Evolutionary conservation across 257 asterid genomes (phyloP), one percentile per base, ranked within the genome.

Genomic region (Cordia subcordata): DNA sequence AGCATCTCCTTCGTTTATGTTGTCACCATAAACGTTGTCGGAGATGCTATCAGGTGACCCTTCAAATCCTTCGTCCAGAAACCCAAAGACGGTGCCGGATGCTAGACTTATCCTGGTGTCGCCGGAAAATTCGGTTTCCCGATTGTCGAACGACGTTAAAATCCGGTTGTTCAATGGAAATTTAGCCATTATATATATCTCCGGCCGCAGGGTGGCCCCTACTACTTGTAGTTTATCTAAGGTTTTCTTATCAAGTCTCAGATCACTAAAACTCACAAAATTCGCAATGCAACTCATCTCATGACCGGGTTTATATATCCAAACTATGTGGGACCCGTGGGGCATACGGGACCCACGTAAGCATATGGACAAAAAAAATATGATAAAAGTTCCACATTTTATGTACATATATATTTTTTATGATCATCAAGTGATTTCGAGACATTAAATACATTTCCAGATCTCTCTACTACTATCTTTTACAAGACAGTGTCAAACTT

Each of bases 71-170:
- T 82, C 81, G 22, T 84, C 76, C 3, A 86, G 72, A 63, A 92
- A 92, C 59, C 85, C 88, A 46, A 92, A 86, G 4, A 90, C 82
- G 5, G 96, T 84, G 52, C 84, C 96, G 38, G 94, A 77, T 3
- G 21, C n/a, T 14, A 92, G 70, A 62, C 81, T 82, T 18, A 90
- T 72, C 61, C 81, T 73, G 20, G 75, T 62, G 0, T 85, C 90
- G 46, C 62, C 88, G 66, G 90, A 45, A 65, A 72, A 61, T 21
- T 75, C 86, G 12, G 45, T 68, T 62, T 79, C 94, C 27, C 69
- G 61, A 49, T 72, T 39, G 35, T 75, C 77, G 52, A 1, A 5
- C 3, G 83, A 82, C 59, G 71, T 70, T 68, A 92, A 68, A 70
- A 92, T 82, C 79, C 95, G 81, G 76, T 70, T 82, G 76, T 67